Evolutionary conservation across 495 filamentous ascomycete genomes (phyloP).

Genomic region (Amniculicola lignicola): DNA sequence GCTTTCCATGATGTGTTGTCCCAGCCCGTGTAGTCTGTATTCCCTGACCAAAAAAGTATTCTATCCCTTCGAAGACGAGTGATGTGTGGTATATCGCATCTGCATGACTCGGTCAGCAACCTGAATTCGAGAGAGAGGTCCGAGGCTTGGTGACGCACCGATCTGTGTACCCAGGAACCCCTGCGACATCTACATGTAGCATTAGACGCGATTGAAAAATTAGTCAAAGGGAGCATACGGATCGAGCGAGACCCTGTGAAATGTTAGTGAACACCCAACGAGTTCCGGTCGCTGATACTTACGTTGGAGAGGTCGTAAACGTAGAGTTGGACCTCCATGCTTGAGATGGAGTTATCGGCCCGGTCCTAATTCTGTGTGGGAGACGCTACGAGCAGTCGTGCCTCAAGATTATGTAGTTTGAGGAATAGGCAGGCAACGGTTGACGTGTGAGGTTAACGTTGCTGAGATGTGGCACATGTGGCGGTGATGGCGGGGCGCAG

Average conservation of each 20-base stretch:
- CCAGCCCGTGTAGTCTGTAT: constrained; percentile 79
- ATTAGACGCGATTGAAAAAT: not conserved
- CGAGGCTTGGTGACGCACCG: not conserved
- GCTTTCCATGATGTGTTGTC: constrained; percentile 77
- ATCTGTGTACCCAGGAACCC: constrained; percentile 43
- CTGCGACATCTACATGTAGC: constrained; percentile 17
- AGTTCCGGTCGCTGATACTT: constrained; percentile 27
- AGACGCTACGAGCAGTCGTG: not conserved
- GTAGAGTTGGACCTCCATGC: constrained; percentile 86
- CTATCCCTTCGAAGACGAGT: constrained; percentile 72
- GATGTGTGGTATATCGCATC: constrained; percentile 93
- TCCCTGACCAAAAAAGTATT: constrained; percentile 72
- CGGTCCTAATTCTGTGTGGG: not conserved
- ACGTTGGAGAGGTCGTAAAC: constrained; percentile 91
- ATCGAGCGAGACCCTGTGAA: constrained; percentile 21
- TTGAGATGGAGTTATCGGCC: not conserved
- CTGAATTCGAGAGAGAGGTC: not conserved
- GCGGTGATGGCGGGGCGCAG: constrained; percentile 8
- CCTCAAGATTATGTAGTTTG: not conserved
- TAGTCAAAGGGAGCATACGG: constrained; percentile 13
- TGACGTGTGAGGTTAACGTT: not conserved
- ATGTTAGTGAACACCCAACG: constrained; percentile 2
- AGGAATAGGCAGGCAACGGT: constrained; percentile 5
- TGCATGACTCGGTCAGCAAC: constrained; percentile 26
- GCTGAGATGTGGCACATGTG: not conserved